phyloP scores from a whole-genome alignment of 139 green algal species.

The Chlamydomonas sphaeroides region DNA sequence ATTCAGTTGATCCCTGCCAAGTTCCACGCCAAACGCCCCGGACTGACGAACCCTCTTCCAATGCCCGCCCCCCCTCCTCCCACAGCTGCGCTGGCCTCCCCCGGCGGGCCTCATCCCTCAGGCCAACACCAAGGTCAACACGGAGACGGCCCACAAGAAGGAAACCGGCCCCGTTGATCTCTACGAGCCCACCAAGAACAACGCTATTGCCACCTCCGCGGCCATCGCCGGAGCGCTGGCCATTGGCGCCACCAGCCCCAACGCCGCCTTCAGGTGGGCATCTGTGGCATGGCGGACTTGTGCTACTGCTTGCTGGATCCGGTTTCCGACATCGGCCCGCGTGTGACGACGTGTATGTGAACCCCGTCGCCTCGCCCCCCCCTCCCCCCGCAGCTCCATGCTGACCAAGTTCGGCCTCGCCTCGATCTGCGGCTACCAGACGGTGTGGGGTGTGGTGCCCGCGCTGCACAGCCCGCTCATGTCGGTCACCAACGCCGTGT shows the following conservation, averaged over 20 bases:
- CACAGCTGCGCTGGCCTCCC: slow-evolving; percentile 86
- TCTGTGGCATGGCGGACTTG: too few relatives aligned
- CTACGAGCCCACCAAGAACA: slow-evolving; percentile 67
- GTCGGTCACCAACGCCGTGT: slow-evolving; percentile 95
- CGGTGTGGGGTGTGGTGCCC: slow-evolving; percentile 83
- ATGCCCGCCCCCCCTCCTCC: too few relatives aligned
- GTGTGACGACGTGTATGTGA: too few relatives aligned
- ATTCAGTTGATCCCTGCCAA: too few relatives aligned
- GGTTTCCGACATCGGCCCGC: too few relatives aligned
- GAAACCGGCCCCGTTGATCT: slow-evolving; percentile 60
- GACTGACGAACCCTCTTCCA: too few relatives aligned
- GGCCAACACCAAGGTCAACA: slow-evolving; percentile 21
- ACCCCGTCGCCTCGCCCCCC: too few relatives aligned
- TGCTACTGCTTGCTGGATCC: too few relatives aligned
- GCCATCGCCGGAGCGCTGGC: slow-evolving; percentile 29
- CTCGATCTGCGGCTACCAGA: slow-evolving; percentile 76
- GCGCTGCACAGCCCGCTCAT: slow-evolving; percentile 94
- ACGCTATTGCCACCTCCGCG: slow-evolving; percentile 37
- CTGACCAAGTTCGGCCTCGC: slow-evolving; percentile 88
- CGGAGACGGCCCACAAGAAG: slow-evolving; percentile 40
- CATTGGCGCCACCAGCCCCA: slow-evolving; percentile 63
- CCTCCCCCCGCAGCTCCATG: too few relatives aligned
- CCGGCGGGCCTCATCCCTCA: slow-evolving; percentile 46
- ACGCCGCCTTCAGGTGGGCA: slow-evolving; percentile 76
- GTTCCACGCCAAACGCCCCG: too few relatives aligned